phyloP scores from a whole-genome alignment of 768 basidiomycete species.

The Phaffia tasmanica region DNA sequence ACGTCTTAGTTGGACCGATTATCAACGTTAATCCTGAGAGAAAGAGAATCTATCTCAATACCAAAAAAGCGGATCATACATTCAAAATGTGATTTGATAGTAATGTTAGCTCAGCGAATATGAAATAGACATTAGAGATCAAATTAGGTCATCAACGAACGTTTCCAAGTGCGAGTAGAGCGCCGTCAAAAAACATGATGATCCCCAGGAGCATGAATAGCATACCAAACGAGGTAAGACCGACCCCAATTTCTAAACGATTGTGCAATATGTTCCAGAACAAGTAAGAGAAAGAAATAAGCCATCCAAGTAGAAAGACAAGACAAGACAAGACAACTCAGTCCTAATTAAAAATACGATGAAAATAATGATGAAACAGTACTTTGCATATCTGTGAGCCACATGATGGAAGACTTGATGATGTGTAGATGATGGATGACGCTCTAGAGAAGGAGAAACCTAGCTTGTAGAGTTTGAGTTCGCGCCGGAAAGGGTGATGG shows the following conservation, averaged over 20 bases:
- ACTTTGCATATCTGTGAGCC: slow-evolving; percentile 46
- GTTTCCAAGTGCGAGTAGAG: slow-evolving; percentile 91
- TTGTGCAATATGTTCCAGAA: neutral
- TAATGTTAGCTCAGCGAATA: slow-evolving; percentile 7
- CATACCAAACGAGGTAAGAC: slow-evolving; percentile 53
- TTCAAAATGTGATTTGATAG: neutral
- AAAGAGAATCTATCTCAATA: slow-evolving; percentile 63
- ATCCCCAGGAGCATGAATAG: slow-evolving; percentile 89
- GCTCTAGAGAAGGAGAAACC: neutral
- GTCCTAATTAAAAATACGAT: neutral
- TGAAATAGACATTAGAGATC: neutral
- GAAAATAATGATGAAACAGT: slow-evolving; percentile 12
- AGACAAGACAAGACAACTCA: slow-evolving; percentile 24
- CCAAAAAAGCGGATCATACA: too few species aligned
- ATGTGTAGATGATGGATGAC: neutral
- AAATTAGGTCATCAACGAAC: slow-evolving; percentile 44
- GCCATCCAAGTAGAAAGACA: neutral
- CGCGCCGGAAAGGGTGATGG: too few species aligned
- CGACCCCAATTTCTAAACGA: slow-evolving; percentile 45
- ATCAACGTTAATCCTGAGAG: slow-evolving; percentile 87
- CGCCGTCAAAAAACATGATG: slow-evolving; percentile 92
- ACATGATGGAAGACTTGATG: slow-evolving; percentile 28
- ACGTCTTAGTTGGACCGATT: slow-evolving; percentile 93
- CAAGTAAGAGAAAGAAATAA: neutral
- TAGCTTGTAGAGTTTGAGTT: too few species aligned